phyloP scores from a whole-genome alignment of 805 yeast species.

The Kodamaea lidongshanica region DNA sequence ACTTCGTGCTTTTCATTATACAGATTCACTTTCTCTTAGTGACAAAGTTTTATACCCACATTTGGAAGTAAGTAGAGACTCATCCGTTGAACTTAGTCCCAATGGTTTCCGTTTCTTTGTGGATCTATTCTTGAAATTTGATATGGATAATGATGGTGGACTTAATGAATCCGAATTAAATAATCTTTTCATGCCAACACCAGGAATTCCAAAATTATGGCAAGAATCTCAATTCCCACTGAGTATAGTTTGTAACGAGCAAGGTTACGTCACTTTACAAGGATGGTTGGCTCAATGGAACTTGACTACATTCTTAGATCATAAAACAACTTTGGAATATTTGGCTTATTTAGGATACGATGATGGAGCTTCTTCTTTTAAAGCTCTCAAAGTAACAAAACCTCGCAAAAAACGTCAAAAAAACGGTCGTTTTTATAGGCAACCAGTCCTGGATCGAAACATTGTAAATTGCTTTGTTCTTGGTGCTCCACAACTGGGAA shows the following conservation, averaged over 20 bases:
- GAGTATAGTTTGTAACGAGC: constrained; percentile 84
- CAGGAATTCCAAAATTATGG: constrained; percentile 90
- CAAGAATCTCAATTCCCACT: constrained; percentile 76
- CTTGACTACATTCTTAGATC: constrained; percentile 85
- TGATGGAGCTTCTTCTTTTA: constrained; percentile 27
- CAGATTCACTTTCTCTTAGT: constrained; percentile 81
- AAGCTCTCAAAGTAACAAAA: constrained; percentile 70
- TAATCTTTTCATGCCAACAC: constrained; percentile 77
- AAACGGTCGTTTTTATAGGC: constrained; percentile 58
- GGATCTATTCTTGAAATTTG: constrained; percentile 81
- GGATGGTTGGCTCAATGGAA: constrained; percentile 99
- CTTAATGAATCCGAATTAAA: constrained; percentile 65
- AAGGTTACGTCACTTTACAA: constrained; percentile 84
- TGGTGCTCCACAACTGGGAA: constrained; percentile 85
- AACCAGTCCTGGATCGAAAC: constrained; percentile 71
- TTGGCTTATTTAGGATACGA: constrained; percentile 88
- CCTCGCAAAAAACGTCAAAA: constrained; percentile 68
- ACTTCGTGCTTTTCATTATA: constrained; percentile 78
- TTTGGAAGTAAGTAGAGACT: constrained; percentile 62
- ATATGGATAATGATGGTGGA: constrained; percentile 96
- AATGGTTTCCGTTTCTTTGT: constrained; percentile 88
- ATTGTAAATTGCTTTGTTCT: constrained; percentile 86
- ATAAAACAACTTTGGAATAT: constrained; percentile 78
- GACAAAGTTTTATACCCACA: constrained; percentile 77
- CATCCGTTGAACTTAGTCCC: constrained; percentile 90